Conservation (phyloP, 495 filamentous ascomycete genomes). For the Talaromyces wortmannii region DNA sequence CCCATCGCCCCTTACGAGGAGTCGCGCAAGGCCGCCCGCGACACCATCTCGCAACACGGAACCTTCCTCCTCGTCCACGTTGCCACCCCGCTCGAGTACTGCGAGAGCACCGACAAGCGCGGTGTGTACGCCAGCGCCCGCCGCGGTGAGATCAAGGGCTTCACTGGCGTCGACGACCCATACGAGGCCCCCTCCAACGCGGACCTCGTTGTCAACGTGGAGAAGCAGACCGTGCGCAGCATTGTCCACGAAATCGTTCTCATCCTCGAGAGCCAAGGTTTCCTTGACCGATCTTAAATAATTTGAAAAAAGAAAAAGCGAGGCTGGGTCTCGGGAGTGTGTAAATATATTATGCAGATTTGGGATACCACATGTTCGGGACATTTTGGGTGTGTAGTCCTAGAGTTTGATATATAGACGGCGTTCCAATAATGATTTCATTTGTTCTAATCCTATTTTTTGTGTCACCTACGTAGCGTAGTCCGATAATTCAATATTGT, state of each 20-base stretch:
- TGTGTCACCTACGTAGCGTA: no score
- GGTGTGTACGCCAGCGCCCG: conserved; percentile 85
- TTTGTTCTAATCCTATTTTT: no score
- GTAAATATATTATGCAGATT: no score
- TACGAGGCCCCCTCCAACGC: conserved; percentile 83
- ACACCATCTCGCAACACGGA: conserved; percentile 80
- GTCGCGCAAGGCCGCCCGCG: conserved; percentile 66
- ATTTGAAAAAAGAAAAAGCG: no score
- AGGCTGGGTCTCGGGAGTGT: no score
- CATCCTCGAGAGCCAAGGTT: conserved; percentile 82
- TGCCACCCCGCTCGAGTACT: conserved; percentile 82
- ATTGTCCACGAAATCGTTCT: conserved; percentile 97
- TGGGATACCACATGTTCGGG: no score
- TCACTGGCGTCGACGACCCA: conserved; percentile 97
- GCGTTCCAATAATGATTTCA: no score
- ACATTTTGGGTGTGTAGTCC: no score
- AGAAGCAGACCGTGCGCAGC: conserved; percentile 81
- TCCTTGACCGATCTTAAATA: conserved; percentile 33
- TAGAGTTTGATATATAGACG: no score
- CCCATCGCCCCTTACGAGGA: conserved; percentile 93
- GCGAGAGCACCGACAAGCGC: conserved; percentile 90
- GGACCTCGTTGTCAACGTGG: conserved; percentile 75
- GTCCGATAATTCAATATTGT: no score
- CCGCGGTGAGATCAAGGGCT: conserved; percentile 90
- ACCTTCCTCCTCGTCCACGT: conserved; percentile 95